Evolutionary conservation across 345 rosid genomes (phyloP), one percentile per base, ranked within the genome.

Genomic region (Ceriops decandra): DNA sequence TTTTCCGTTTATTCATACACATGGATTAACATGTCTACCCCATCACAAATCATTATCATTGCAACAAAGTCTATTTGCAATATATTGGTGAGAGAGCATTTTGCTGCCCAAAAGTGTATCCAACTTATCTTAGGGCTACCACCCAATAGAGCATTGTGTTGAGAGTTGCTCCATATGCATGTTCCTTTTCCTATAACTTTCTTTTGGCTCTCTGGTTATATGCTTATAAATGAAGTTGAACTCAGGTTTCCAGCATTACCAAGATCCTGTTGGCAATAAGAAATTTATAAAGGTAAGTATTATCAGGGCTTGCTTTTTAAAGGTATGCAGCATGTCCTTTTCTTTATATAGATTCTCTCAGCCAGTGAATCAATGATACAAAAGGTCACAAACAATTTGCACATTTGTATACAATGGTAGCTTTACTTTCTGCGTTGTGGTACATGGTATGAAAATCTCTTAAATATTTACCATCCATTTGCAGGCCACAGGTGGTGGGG

Each of bases 401-500:
- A 42, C 17, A 42, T 42, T 42, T 42, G 19, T 42, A 3, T 42
- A 42, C 49, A 13, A 42, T 3, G 49, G 19, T 42, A 42, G 16
- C 49, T 42, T 13, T 42, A 13, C 19, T 42, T 38, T 42, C 49
- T 42, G 17, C 2, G 19, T 13, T 13, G 49, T 3, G 19, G 49
- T 28, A 24, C 60, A 36, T 70, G 52, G 57, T 58, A 27, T 20
- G 71, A 49, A 26, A 54, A 63, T 26, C 56, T 36, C 30, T 73
- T 66, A 66, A 73, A 73, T 33, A 26, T 26, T 71, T 71, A 58
- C 52, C 61, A 57, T 70, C 63, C 78, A 22, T 78, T 68, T 56
- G 80, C 82, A 95, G 99, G 99, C 97, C 77, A 95, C 99, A 67
- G 99, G 99, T 30, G 99, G 99, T 9, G 98, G 99, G 71, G 99